Percentiles rank a stretch among this genome's conserved stretches.
These are phyloP conservation scores for Senna siamea DNA, from an alignment of 306 rosid species.

Conservation along the genomic window DNA sequence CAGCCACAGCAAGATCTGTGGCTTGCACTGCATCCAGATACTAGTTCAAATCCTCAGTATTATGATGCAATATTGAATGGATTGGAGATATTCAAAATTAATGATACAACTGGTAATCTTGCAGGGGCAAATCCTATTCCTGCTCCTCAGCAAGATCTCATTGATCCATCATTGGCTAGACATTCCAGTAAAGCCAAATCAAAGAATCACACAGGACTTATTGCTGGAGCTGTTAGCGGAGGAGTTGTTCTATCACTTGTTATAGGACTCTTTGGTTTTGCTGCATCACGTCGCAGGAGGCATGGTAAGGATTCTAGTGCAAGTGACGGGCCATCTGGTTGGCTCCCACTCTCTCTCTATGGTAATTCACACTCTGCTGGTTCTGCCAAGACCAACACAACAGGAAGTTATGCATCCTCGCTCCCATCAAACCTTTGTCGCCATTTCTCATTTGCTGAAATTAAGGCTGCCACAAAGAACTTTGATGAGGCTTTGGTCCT, in stretches of 20 bases:
- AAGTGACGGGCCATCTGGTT: conserved; percentile 96
- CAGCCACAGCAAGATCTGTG: conserved; percentile 78
- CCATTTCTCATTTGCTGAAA: conserved; percentile 97
- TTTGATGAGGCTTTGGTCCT: conserved; percentile 87
- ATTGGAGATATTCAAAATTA: conserved; percentile 85
- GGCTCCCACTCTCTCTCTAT: conserved; percentile 96
- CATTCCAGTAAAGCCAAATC: conserved; percentile 52
- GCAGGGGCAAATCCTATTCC: conserved; percentile 84
- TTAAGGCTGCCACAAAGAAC: conserved; percentile 86
- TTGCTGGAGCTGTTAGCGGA: conserved; percentile 75
- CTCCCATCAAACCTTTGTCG: conserved; percentile 96
- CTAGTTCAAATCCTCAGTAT: conserved; percentile 19
- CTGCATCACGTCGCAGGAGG: conserved; percentile 51
- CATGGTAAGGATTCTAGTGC: conserved; percentile 67
- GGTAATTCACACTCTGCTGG: conserved; percentile 91
- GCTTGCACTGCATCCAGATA: conserved; percentile 73
- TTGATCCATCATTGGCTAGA: conserved; percentile 62
- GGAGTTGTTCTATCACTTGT: conserved; percentile 63
- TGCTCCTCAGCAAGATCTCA: conserved; percentile 50
- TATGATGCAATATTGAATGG: conserved; percentile 78
- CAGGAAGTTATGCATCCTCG: conserved; percentile 87
- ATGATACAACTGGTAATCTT: conserved; percentile 57
- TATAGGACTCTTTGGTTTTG: conserved; percentile 59
- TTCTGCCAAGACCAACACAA: conserved; percentile 93
- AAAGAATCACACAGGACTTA: conserved; percentile 57